These are phyloP conservation scores for Cryptomeria japonica DNA, from an alignment of 75 land plant species.

Conservation along the genomic window DNA sequence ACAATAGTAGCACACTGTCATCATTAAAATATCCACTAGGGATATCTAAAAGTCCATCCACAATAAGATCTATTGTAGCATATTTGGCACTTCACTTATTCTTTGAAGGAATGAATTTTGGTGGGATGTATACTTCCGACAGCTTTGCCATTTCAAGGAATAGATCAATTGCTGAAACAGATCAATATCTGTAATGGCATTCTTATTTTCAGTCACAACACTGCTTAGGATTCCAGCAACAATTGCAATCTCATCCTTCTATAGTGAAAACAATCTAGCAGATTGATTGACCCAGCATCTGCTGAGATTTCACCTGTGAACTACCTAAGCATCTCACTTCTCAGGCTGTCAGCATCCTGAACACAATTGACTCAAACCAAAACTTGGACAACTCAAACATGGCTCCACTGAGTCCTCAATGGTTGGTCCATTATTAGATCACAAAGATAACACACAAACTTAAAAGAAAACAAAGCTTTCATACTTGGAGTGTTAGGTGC, in stretches of 20 bases:
- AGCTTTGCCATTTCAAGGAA: constrained; percentile 6
- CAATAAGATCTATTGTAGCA: constrained; percentile 31
- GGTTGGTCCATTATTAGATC: too few relatives aligned
- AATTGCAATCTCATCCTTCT: constrained; percentile 28
- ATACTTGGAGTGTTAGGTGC: too few relatives aligned
- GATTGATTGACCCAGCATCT: constrained; percentile 26
- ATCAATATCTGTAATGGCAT: constrained; percentile 20
- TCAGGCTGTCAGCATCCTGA: too few relatives aligned
- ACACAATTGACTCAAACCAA: too few relatives aligned
- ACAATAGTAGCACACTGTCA: constrained; percentile 37
- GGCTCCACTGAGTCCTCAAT: too few relatives aligned
- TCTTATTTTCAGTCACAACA: constrained; percentile 39
- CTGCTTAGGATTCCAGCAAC: constrained; percentile 33
- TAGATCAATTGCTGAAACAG: too few relatives aligned
- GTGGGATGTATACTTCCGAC: constrained; percentile 25
- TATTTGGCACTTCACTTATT: constrained; percentile 44
- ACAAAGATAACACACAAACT: too few relatives aligned
- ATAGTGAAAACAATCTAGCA: constrained; percentile 30
- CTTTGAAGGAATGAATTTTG: constrained; percentile 51
- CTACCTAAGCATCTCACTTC: too few relatives aligned
- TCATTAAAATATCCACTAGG: too few relatives aligned
- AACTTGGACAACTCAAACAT: too few relatives aligned
- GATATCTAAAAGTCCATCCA: constrained; percentile 16
- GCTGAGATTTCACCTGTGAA: too few relatives aligned
- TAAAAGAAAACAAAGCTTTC: too few relatives aligned